These are phyloP conservation scores for Ceratocystis variospora DNA, from an alignment of 2,329 filamentous ascomycete species.

Conservation along the genomic window DNA sequence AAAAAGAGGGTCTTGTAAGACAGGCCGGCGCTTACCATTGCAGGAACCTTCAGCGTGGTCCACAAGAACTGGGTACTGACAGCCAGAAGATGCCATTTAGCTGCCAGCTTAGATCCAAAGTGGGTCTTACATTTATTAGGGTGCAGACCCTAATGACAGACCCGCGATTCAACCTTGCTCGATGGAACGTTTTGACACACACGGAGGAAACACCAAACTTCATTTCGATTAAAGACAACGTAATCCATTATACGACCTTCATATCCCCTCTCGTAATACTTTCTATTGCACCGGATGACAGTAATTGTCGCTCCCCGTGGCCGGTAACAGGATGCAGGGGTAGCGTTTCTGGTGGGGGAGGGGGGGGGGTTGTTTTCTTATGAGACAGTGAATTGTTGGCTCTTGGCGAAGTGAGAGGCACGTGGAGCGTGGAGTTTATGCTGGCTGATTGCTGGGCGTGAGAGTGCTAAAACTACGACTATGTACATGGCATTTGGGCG, in stretches of 20 bases:
- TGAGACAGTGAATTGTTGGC: too few relatives aligned
- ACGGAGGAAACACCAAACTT: conserved; percentile 4
- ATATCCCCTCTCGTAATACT: neutral
- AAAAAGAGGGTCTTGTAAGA: too few relatives aligned
- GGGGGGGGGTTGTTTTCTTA: too few relatives aligned
- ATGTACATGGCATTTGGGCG: neutral
- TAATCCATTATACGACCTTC: neutral
- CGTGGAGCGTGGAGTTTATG: neutral
- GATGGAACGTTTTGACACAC: conserved; percentile 2
- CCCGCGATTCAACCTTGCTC: neutral
- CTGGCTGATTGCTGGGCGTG: neutral
- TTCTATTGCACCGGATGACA: neutral
- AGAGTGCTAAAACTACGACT: neutral
- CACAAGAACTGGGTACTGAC: too few relatives aligned
- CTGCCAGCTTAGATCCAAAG: neutral
- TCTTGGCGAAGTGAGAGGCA: too few relatives aligned
- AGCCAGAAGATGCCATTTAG: too few relatives aligned
- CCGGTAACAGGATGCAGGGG: neutral
- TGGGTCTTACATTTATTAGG: neutral
- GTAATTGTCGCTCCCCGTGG: neutral
- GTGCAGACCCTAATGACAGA: neutral
- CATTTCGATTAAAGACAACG: neutral
- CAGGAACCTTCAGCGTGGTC: too few relatives aligned
- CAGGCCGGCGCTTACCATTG: too few relatives aligned
- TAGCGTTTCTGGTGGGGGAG: neutral